Evolutionary conservation across 163 green algal species (phyloP), one percentile per base, ranked within the genome.

Genomic region (Scenedesmus sp.): DNA sequence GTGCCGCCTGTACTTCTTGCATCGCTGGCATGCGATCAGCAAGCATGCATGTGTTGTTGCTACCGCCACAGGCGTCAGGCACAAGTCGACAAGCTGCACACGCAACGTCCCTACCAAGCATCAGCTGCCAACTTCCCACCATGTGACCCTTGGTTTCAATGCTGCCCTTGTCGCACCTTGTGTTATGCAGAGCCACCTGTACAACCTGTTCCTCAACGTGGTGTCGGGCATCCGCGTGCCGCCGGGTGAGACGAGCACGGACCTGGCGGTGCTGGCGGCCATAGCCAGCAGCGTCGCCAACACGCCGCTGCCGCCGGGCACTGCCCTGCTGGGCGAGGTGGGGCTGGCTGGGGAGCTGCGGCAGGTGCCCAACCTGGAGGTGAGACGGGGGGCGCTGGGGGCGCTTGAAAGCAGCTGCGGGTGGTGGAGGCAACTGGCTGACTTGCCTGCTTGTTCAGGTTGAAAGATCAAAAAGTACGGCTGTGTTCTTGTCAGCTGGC

Each of bases 161-260:
- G 9, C 5, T 61, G 26, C 43, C 13, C 7, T 65, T 30, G 22
- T 85, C 13, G 40, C 30, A 68, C 20, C n/a, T 33, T n/a, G 33
- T 42, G 3, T 37, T n/a, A 26, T 40, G 46, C 85, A 86, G 81
- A 85, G 51, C 18, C 76, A 61, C n/a, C 33, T 56, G 49, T 76
- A 79, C 33, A 91, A 94, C 49, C 51, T 97, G 22, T 95, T 92
- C 35, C 35, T 96, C 16, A 97, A 96, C 80, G 93, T 97, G 53
- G 91, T 95, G 26, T 89, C 90, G 3, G 94, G 95, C 37, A 80
- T 94, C 56, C 90, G 93, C 59, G 72, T 93, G 3, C 81, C 51
- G 3, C 68, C 49, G 2, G 81, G 85, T n/a, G 95, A 97, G 76
- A 93, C 94, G 0, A 87, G 91, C 24, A 84, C 94, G 2, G 95